Conservation (phyloP, 352 stramenopile genomes). For the Blastocystis sp. region DNA sequence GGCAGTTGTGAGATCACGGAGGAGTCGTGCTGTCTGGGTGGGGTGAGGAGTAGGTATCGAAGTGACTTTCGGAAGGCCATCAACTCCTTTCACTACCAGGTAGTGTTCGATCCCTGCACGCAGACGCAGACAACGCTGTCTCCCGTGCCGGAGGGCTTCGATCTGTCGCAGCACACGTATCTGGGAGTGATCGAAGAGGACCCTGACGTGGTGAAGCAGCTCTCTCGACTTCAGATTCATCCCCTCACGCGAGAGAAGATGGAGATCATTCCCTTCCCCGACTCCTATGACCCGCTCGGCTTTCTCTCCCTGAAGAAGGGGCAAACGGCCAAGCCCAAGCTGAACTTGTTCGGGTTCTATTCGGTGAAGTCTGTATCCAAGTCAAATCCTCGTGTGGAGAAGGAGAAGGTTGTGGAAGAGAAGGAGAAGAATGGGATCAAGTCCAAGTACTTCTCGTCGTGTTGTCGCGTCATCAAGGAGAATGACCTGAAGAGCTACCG, state of each 20-base stretch:
- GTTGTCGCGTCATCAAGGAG: too few species aligned
- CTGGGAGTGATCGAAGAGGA: neutral
- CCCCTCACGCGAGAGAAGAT: neutral
- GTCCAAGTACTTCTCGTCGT: neutral
- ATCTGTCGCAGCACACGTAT: neutral
- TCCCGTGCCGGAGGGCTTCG: neutral
- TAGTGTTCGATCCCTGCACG: constrained; percentile 79
- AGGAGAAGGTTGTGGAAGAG: neutral
- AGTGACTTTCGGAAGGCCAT: constrained; percentile 73
- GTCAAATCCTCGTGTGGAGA: neutral
- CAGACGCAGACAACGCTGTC: constrained; percentile 42
- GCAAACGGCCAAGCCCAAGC: neutral
- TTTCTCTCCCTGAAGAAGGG: neutral
- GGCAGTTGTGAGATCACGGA: neutral
- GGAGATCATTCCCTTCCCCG: neutral
- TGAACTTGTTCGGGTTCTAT: neutral
- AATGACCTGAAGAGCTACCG: neutral
- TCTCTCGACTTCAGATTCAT: neutral
- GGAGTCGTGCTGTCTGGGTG: neutral
- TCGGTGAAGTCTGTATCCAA: neutral
- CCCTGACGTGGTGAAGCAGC: neutral
- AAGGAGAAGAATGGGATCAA: neutral
- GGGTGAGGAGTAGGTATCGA: neutral
- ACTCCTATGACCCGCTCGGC: neutral
- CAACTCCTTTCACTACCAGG: constrained; percentile 81